phyloP scores from a whole-genome alignment of 768 basidiomycete species.

The Russula lepida region DNA sequence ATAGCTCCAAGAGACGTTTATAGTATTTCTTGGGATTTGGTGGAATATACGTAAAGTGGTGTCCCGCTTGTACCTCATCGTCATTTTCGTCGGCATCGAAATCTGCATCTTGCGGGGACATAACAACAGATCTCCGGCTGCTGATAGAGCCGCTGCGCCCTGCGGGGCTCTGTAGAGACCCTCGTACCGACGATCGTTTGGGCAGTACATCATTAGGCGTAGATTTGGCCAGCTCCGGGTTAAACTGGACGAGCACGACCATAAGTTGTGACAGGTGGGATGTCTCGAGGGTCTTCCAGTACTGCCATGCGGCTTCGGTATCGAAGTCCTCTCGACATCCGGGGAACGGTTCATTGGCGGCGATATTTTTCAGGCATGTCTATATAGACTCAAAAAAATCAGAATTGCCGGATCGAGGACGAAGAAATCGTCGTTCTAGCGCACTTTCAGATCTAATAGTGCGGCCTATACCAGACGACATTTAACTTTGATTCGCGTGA shows the following conservation, averaged over 20 bases:
- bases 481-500: slow-evolving; percentile 8
- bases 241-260: slow-evolving; percentile 75
- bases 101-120: slow-evolving; percentile 27
- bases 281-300: slow-evolving; percentile 78
- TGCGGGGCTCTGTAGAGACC: slow-evolving; percentile 41
- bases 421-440: slow-evolving; percentile 15
- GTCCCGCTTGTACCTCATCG: slow-evolving; percentile 63
- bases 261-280: slow-evolving; percentile 82
- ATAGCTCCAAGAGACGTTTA: slow-evolving; percentile 72
- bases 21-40: slow-evolving; percentile 82
- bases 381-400: slow-evolving; percentile 26
- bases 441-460: slow-evolving; percentile 76
- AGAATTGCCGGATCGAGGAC: background rate
- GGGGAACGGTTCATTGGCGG: slow-evolving; percentile 73
- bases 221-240: slow-evolving; percentile 80
- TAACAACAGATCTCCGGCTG: slow-evolving; percentile 52
- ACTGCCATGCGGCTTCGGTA: slow-evolving; percentile 70
- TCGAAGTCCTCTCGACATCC: slow-evolving; percentile 83
- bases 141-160: slow-evolving; percentile 54
- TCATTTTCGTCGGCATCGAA: slow-evolving; percentile 41
- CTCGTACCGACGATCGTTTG: slow-evolving; percentile 32
- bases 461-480: slow-evolving; percentile 57
- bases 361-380: slow-evolving; percentile 90
- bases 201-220: slow-evolving; percentile 48
- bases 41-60: slow-evolving; percentile 85